phyloP scores from a whole-genome alignment of 208 protist species.

The Paratrypanosoma confusum region DNA sequence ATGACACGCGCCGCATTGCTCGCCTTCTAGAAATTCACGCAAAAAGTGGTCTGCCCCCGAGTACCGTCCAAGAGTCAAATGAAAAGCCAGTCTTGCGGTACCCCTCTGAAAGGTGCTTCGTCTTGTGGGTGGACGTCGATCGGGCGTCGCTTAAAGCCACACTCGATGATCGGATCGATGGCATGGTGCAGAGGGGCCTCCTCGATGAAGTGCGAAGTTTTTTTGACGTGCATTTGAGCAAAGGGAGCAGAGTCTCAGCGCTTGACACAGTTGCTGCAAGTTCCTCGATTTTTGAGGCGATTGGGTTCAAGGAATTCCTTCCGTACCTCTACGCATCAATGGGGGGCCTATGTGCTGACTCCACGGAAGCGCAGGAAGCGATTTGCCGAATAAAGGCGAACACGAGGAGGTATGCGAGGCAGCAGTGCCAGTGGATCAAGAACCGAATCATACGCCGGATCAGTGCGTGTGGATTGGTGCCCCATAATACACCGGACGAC shows the following conservation, averaged over 20 bases:
- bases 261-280: conserved; percentile 4
- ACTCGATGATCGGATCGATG: conserved; percentile 60
- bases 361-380: conserved; percentile 2
- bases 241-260: not conserved
- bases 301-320: conserved; percentile 71
- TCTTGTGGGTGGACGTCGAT: conserved; percentile 52
- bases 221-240: conserved; percentile 15
- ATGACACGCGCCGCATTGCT: conserved; percentile 63
- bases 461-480: conserved; percentile 3
- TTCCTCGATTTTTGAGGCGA: conserved; percentile 33
- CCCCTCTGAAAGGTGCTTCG: conserved; percentile 17
- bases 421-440: conserved; percentile 67
- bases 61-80: conserved; percentile 21
- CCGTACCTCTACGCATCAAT: conserved; percentile 1
- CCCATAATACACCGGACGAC: conserved; percentile 2
- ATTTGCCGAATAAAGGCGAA: conserved; percentile 53
- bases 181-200: conserved; percentile 65
- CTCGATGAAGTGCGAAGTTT: conserved; percentile 40
- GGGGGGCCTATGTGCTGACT: not conserved
- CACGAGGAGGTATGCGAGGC: conserved; percentile 64
- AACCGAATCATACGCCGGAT: conserved; percentile 55
- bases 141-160: conserved; percentile 20
- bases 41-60: conserved; percentile 34
- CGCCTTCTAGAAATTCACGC: conserved; percentile 71
- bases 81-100: conserved; percentile 26